Evolutionary conservation across 768 basidiomycete species (phyloP).

Genomic region (Leccinum sublutescens): DNA sequence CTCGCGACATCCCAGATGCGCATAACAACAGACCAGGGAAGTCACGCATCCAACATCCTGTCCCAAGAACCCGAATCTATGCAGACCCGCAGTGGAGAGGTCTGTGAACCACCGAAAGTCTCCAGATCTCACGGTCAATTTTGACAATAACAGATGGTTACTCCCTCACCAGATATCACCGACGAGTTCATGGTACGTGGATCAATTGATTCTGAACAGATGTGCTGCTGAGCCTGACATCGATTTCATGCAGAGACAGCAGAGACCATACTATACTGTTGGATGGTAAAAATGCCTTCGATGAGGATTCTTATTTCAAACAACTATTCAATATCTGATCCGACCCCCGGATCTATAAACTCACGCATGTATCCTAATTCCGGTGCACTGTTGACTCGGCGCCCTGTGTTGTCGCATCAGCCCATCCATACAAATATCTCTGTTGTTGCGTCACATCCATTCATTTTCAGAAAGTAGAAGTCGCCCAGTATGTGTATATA

Average conservation of each 20-base stretch:
- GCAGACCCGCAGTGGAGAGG: slow-evolving; percentile 2
- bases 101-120: not conserved
- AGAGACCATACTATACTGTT: slow-evolving; percentile 6
- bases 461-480: not conserved
- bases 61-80: not conserved
- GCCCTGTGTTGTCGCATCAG: slow-evolving; percentile 4
- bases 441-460: not conserved
- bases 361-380: not conserved
- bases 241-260: not conserved
- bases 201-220: not conserved
- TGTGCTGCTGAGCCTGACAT: not conserved
- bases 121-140: not conserved
- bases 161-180: not conserved
- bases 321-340: not conserved
- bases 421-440: not conserved
- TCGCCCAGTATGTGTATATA: not conserved
- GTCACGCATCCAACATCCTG: slow-evolving; percentile 1
- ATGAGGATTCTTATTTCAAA: not conserved
- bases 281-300: slow-evolving; percentile 7
- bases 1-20: slow-evolving; percentile 28
- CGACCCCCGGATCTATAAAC: not conserved
- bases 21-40: not conserved
- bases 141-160: not conserved
- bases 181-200: slow-evolving; percentile 8
- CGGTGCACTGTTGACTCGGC: not conserved